Base-by-base conservation (phyloP, 495 filamentous ascomycete genomes). In the Chlorociboria aeruginascens region DNA sequence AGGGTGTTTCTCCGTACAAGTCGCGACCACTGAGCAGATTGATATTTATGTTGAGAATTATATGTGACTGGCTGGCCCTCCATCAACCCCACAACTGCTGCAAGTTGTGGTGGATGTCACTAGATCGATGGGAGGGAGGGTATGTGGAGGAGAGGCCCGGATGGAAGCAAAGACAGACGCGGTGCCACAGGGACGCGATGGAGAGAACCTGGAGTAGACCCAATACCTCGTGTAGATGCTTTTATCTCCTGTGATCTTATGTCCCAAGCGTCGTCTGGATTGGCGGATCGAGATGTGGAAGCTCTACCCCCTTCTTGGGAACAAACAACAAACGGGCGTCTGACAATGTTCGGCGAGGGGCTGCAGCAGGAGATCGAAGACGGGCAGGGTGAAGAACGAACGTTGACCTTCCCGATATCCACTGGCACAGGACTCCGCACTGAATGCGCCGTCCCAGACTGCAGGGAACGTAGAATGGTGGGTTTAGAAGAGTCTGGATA, bases 11-110 rank as follows among this genome's bases (percentile, higher is more conserved):
- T 52, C 44, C 53, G 58, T 8, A 56, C 52, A 20, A 56, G 53
- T 45, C 53, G 49, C 37, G 55, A 56, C 58, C 58, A 61, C 57
- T 57, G 54, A 17, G 54, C 53, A 12, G 53, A 50, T 29, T 49
- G 51, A 53, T 61, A 56, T 54, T 55, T 53, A 61, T 61, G 53
- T 43, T 58, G 58, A 45, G 52, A 56, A 53, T 58, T 50, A 48
- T 41, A 42, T 33, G 50, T 13, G 9, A 45, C 16, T 17, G 58
- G 32, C 58, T 56, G 58, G 48, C 50, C 53, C 55, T 61, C 58
- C 58, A 61, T 61, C 50, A 50, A 58, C 50, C 34, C 50, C 56
- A 51, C 46, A 34, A 50, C 44, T 50, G 14, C 29, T 37, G 11
- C 36, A 45, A 46, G 46, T 52, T 49, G 52, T 52, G 45, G 28